These are phyloP conservation scores for Verbascum thapsus DNA, from an alignment of 257 asterid genomes.

Conservation along the genomic window DNA sequence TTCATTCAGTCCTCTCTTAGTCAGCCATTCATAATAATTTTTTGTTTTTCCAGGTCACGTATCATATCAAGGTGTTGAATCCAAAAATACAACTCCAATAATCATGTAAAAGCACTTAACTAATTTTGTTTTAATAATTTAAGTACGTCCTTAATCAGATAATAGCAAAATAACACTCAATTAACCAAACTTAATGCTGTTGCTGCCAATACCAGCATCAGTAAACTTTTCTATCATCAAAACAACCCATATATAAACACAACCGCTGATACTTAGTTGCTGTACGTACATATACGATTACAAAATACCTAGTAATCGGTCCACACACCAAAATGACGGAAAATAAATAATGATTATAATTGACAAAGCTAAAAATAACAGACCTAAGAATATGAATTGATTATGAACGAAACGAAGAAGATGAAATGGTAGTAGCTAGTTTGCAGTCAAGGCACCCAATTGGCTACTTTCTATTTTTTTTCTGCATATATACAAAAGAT, in stretches of 20 bases:
- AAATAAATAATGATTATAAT: slow-evolving; percentile 16
- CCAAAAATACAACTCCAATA: background rate
- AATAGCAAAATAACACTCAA: background rate
- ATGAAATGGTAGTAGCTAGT: too few relatives aligned
- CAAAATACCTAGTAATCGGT: slow-evolving; percentile 7
- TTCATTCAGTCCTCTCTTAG: background rate
- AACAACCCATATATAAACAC: too few relatives aligned
- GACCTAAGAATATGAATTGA: slow-evolving; percentile 37
- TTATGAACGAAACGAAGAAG: background rate
- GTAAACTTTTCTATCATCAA: background rate
- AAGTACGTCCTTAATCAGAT: too few relatives aligned
- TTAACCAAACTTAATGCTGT: slow-evolving; percentile 3
- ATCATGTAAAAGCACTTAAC: background rate
- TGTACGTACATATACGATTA: too few relatives aligned
- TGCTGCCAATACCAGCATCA: background rate
- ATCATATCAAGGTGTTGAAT: slow-evolving; percentile 1
- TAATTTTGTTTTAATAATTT: too few relatives aligned
- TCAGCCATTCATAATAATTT: background rate
- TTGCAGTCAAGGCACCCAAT: too few relatives aligned
- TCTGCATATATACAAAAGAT: too few relatives aligned
- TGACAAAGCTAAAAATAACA: slow-evolving; percentile 1
- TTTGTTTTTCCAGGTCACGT: too few relatives aligned
- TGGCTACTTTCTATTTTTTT: too few relatives aligned
- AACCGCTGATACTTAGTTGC: too few relatives aligned
- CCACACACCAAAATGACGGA: slow-evolving; percentile 11